These are phyloP conservation scores for Diversispora eburnea DNA, from an alignment of 192 early-diverging fungal species.

Conservation along the genomic window DNA sequence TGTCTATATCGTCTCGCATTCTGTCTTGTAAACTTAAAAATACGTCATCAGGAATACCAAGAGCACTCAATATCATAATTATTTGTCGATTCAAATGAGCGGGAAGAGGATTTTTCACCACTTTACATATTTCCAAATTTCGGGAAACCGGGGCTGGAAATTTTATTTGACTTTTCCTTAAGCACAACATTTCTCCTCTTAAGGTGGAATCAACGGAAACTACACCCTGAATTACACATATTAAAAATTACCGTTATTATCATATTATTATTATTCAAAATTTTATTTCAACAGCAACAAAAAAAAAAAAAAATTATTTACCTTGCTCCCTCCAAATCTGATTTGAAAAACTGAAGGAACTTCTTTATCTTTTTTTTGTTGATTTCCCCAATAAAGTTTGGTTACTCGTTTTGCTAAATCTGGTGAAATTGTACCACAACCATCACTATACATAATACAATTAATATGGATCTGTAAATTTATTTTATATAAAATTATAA, in stretches of 20 bases:
- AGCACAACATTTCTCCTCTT: constrained; percentile 33
- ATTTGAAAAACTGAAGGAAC: constrained; percentile 66
- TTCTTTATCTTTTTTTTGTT: constrained; percentile 34
- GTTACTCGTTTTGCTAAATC: constrained; percentile 37
- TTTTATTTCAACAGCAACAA: neutral
- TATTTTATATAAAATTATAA: neutral
- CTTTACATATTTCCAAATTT: constrained; percentile 56
- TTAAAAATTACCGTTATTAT: too few relatives aligned
- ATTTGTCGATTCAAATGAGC: constrained; percentile 63
- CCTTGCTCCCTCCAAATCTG: constrained; percentile 61
- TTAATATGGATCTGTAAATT: neutral
- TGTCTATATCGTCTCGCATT: neutral
- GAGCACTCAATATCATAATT: constrained; percentile 52
- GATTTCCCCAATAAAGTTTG: constrained; percentile 32
- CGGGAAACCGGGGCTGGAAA: constrained; percentile 44
- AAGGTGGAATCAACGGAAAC: constrained; percentile 37
- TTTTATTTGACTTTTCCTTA: constrained; percentile 59
- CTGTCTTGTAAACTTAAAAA: constrained; percentile 12
- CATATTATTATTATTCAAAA: too few relatives aligned
- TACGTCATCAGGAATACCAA: constrained; percentile 50
- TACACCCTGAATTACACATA: constrained; percentile 40
- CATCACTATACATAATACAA: constrained; percentile 60
- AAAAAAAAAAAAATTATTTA: neutral
- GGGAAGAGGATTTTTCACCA: constrained; percentile 40
- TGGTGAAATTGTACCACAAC: constrained; percentile 61